phyloP scores from a whole-genome alignment of 495 filamentous ascomycete species.

The Durotheca rogersii region DNA sequence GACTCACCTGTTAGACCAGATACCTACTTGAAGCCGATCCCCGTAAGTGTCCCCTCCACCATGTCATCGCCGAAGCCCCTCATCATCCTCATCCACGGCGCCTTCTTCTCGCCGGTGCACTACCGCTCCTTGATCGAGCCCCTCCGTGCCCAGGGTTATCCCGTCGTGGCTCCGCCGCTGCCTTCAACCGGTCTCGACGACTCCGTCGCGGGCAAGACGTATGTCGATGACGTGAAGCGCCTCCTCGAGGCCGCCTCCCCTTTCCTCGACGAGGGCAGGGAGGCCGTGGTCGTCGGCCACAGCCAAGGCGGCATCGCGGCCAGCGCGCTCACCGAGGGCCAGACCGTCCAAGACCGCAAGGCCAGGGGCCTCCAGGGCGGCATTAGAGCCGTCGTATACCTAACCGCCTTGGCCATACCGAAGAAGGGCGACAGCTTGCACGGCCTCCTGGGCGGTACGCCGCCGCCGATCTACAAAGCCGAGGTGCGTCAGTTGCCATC shows the following conservation, averaged over 20 bases:
- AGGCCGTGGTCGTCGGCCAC: conserved; percentile 32
- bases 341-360: conserved; percentile 34
- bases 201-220: conserved; percentile 15
- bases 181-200: conserved; percentile 24
- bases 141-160: conserved; percentile 39
- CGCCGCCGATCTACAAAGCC: conserved; percentile 16
- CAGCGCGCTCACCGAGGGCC: conserved; percentile 30
- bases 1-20: too few species aligned
- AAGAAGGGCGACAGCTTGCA: conserved; percentile 11
- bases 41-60: too few species aligned
- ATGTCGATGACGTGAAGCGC: conserved; percentile 27
- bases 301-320: conserved; percentile 34
- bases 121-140: conserved; percentile 40
- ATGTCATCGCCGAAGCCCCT: conserved; percentile 36
- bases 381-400: conserved; percentile 41
- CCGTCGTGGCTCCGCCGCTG: conserved; percentile 32
- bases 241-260: conserved; percentile 17
- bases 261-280: conserved; percentile 30
- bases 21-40: too few species aligned
- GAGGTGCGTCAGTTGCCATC: conserved; percentile 19
- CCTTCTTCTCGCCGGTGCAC: conserved; percentile 47
- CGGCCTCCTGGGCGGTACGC: conserved; percentile 16
- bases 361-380: conserved; percentile 36
- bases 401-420: conserved; percentile 27
- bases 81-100: conserved; percentile 48